phyloP scores from a whole-genome alignment of 2,329 filamentous ascomycete species.

The Hypomyces perniciosus region DNA sequence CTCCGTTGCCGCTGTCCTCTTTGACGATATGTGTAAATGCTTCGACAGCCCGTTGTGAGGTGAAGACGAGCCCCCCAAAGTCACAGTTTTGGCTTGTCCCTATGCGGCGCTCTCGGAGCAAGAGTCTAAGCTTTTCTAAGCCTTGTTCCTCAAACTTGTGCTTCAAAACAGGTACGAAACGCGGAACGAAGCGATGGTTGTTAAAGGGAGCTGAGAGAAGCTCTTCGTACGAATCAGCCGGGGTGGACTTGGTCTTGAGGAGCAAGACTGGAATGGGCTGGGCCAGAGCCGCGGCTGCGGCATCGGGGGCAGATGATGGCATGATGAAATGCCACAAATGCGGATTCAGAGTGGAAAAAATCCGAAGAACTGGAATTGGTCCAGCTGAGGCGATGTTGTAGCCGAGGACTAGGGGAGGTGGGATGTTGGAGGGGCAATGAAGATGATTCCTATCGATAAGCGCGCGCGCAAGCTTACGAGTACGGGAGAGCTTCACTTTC shows the following conservation, averaged over 20 bases:
- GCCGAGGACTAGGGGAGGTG: background rate
- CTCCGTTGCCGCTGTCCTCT: constrained; percentile 24
- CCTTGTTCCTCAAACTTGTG: constrained; percentile 60
- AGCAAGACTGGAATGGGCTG: constrained; percentile 52
- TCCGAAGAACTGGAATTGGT: background rate
- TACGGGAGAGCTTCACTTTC: constrained; percentile 1
- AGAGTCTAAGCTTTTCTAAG: constrained; percentile 44
- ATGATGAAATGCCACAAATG: background rate
- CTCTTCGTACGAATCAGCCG: constrained; percentile 66
- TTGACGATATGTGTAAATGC: constrained; percentile 61
- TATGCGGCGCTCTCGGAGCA: constrained; percentile 43
- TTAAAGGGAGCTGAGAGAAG: constrained; percentile 44
- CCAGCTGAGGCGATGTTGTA: background rate
- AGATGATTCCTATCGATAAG: constrained; percentile 15
- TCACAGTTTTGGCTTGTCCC: constrained; percentile 28
- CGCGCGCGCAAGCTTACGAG: background rate
- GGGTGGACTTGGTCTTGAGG: constrained; percentile 70
- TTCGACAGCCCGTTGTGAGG: constrained; percentile 77
- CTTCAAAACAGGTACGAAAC: constrained; percentile 71
- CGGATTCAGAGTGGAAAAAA: background rate
- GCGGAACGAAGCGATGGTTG: constrained; percentile 49
- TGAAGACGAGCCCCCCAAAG: constrained; percentile 78
- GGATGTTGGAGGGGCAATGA: background rate
- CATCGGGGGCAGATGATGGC: background rate
- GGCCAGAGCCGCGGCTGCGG: constrained; percentile 2